These are phyloP conservation scores for Arachnomyces sp. DNA, from an alignment of 2,329 filamentous ascomycete species.

Conservation along the genomic window DNA sequence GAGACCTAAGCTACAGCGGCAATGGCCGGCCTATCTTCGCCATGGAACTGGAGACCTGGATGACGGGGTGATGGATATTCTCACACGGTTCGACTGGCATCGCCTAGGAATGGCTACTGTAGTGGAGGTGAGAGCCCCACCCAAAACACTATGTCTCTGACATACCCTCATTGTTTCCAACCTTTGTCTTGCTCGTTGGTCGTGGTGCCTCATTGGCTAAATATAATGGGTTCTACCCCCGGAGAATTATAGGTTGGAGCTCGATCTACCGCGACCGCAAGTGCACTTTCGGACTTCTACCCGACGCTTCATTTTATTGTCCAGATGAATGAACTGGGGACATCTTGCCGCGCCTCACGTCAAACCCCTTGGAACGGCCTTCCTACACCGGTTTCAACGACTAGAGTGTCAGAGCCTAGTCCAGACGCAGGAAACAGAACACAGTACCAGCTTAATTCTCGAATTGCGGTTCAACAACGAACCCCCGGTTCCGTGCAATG, in stretches of 20 bases:
- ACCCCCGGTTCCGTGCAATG: constrained; percentile 17
- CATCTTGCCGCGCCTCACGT: neutral
- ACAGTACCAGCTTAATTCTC: neutral
- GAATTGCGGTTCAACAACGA: constrained; percentile 15
- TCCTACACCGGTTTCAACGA: too few species aligned
- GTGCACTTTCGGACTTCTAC: constrained; percentile 15
- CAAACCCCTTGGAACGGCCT: too few species aligned
- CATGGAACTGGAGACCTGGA: constrained; percentile 14
- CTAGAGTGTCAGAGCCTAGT: neutral
- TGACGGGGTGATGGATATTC: constrained; percentile 17
- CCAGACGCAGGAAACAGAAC: neutral
- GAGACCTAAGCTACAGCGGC: constrained; percentile 21
- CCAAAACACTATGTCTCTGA: too few species aligned
- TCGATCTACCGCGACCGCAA: constrained; percentile 10
- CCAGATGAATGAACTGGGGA: constrained; percentile 13
- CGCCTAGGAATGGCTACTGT: constrained; percentile 19
- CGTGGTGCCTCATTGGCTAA: too few species aligned
- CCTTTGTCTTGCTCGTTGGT: too few species aligned
- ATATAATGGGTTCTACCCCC: neutral
- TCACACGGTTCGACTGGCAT: constrained; percentile 21
- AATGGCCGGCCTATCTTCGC: constrained; percentile 25
- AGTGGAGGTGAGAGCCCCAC: constrained; percentile 21
- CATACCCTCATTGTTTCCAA: too few species aligned
- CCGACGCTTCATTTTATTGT: constrained; percentile 21
- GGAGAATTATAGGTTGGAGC: constrained; percentile 12